Base-by-base conservation (phyloP, 768 basidiomycete species). In the Tricholoma bakamatsutake region DNA sequence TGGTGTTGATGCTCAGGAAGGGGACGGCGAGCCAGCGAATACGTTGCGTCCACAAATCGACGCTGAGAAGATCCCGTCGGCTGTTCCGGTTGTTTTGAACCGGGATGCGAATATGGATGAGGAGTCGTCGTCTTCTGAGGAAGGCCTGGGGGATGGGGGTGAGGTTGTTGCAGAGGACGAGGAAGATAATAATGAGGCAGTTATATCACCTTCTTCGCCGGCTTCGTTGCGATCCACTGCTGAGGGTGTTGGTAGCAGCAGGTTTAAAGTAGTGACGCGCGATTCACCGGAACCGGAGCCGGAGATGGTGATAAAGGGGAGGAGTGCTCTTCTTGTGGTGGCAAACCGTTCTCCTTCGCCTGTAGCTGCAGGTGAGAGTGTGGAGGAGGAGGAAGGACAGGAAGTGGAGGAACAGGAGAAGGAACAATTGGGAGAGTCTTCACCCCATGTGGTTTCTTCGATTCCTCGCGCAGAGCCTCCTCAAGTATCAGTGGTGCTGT, bases 341-440 rank as follows among this genome's bases (percentile, higher is more conserved):
- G 57, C 61, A 8, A 67, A 69, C 52, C 59, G 67, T 18, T 69
- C 67, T n/a, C 69, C 66, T 4, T 66, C 64, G 8, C 67, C 65
- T 10, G 17, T 61, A 8, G n/a, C 3, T n/a, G 28, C n/a, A 48
- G 30, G 31, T 8, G n/a, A 9, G 34, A 28, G 42, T n/a, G 10
- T 45, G n/a, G 53, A 58, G 27, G 53, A 58, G 27, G 53, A 58
- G 27, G 55, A 50, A 4, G 52, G 39, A 7, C 34, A 48, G 15
- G 35, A 48, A 6, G 43, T 10, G 39, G 55, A 35, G 21, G 53
- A 47, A 43, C 37, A 31, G 37, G 56, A 55, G 18, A 51, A 24
- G 27, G 54, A 51, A 18, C n/a, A 12, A 34, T 50, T 2, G 11
- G 54, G 18, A 12, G 28, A 56, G 18, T 60, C 65, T 46, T 47